Evolutionary conservation across 345 rosid species (phyloP).

Genomic region (Syzygium aqueum): DNA sequence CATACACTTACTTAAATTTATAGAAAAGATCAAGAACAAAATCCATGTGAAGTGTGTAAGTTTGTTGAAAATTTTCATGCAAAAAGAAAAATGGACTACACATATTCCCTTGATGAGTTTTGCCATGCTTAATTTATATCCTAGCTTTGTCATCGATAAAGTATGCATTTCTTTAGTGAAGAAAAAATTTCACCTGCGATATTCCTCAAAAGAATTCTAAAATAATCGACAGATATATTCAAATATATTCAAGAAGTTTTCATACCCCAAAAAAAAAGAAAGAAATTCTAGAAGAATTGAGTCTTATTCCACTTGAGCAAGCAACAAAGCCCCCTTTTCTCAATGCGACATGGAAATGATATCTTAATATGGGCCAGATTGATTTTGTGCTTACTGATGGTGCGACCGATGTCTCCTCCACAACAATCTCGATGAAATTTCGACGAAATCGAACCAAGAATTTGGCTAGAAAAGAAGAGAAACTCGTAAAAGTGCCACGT

Average conservation of each 20-base stretch:
- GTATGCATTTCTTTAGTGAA: too few species aligned
- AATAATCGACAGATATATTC: not conserved
- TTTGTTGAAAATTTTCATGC: fast-evolving
- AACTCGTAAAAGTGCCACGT: not conserved
- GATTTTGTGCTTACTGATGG: not conserved
- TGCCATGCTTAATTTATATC: not conserved
- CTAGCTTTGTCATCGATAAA: too few species aligned
- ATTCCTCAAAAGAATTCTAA: not conserved
- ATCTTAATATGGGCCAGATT: not conserved
- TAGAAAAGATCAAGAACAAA: fast-evolving
- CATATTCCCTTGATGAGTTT: fast-evolving
- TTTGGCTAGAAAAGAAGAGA: not conserved
- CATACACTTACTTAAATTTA: not conserved
- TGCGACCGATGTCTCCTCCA: not conserved
- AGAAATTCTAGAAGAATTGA: not conserved
- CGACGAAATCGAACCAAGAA: not conserved
- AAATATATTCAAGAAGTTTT: not conserved
- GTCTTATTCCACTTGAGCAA: not conserved
- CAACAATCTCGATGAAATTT: not conserved
- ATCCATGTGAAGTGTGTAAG: fast-evolving
- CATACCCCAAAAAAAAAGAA: fast-evolving
- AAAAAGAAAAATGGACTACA: not conserved
- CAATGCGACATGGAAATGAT: not conserved
- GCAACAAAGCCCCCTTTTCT: not conserved
- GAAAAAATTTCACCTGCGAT: too few species aligned